Percentiles rank a stretch among this genome's conserved stretches.
These are phyloP conservation scores for Trichoderma sp. DNA, from an alignment of 2,329 filamentous ascomycete genomes.

Conservation along the genomic window DNA sequence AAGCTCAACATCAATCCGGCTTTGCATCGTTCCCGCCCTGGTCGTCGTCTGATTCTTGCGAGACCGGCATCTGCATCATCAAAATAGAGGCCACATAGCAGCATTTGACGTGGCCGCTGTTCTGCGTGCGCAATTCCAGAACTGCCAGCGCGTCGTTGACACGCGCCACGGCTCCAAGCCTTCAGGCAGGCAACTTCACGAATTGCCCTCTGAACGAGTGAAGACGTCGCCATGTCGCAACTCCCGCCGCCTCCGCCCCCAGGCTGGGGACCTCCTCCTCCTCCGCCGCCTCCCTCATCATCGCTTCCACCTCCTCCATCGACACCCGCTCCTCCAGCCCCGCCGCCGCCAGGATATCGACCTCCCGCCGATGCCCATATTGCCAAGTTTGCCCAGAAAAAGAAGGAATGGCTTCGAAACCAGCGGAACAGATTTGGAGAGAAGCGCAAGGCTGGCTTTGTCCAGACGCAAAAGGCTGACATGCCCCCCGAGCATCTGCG, in stretches of 20 bases:
- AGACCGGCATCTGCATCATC: slow-evolving; percentile 30
- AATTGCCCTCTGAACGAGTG: slow-evolving; percentile 26
- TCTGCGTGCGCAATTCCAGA: slow-evolving; percentile 13
- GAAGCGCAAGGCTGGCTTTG: slow-evolving; percentile 93
- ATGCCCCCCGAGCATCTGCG: slow-evolving; percentile 98
- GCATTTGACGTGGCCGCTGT: neutral
- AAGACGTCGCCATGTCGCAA: slow-evolving; percentile 48
- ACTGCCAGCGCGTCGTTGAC: slow-evolving; percentile 32
- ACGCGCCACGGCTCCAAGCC: slow-evolving; percentile 39
- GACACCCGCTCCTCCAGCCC: slow-evolving; percentile 56
- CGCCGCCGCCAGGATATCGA: slow-evolving; percentile 82
- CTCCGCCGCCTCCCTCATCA: slow-evolving; percentile 53
- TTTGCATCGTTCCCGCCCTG: slow-evolving; percentile 30
- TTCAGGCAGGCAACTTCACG: slow-evolving; percentile 29
- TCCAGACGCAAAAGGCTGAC: slow-evolving; percentile 97
- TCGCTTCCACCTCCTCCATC: slow-evolving; percentile 57
- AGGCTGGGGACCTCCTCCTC: slow-evolving; percentile 55
- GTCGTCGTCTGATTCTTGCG: slow-evolving; percentile 33
- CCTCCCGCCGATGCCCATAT: slow-evolving; percentile 78
- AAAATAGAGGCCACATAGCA: slow-evolving; percentile 15
- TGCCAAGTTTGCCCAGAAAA: slow-evolving; percentile 97
- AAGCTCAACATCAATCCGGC: slow-evolving; percentile 24
- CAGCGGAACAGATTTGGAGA: slow-evolving; percentile 94
- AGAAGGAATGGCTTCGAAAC: slow-evolving; percentile 93
- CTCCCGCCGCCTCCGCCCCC: slow-evolving; percentile 57